phyloP scores from a whole-genome alignment of 2,329 filamentous ascomycete genomes.

The Blastomyces gilchristii region DNA sequence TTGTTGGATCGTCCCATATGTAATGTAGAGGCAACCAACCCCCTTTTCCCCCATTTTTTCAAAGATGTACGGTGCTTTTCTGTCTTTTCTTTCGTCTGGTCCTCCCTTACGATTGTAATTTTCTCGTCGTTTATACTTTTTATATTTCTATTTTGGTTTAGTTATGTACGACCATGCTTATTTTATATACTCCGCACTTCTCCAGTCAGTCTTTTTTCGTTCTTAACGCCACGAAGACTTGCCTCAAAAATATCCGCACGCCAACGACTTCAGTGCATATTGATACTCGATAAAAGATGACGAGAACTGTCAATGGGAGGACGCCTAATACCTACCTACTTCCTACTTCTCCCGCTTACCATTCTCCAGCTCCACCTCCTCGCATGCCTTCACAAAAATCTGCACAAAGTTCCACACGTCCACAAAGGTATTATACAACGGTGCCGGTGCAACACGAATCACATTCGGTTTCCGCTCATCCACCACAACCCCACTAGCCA shows the following conservation, averaged over 20 bases:
- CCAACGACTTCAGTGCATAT: too few relatives aligned
- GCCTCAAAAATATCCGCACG: too few relatives aligned
- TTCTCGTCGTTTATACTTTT: neutral
- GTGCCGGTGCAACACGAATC: constrained; percentile 70
- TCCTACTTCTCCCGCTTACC: neutral
- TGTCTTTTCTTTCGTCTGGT: neutral
- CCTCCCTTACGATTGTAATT: neutral
- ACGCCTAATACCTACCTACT: neutral
- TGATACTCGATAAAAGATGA: too few relatives aligned
- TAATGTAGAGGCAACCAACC: neutral
- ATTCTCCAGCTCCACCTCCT: constrained; percentile 24
- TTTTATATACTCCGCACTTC: neutral
- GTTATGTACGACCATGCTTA: neutral
- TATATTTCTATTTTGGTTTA: neutral
- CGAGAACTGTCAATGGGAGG: too few relatives aligned
- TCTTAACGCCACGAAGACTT: too few relatives aligned
- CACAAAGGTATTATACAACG: constrained; percentile 69
- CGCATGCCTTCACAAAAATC: constrained; percentile 43
- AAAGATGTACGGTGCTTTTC: neutral
- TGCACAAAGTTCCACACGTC: constrained; percentile 57
- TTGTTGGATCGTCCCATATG: neutral
- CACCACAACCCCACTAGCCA: constrained; percentile 60
- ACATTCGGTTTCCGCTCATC: constrained; percentile 82
- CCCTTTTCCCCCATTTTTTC: neutral
- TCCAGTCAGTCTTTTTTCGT: too few relatives aligned